A percentile compares a stretch with the other conserved stretches of the same genome.
Evolutionary conservation across 345 rosid genomes (phyloP).

Genomic region (Hypericum perforatum): DNA sequence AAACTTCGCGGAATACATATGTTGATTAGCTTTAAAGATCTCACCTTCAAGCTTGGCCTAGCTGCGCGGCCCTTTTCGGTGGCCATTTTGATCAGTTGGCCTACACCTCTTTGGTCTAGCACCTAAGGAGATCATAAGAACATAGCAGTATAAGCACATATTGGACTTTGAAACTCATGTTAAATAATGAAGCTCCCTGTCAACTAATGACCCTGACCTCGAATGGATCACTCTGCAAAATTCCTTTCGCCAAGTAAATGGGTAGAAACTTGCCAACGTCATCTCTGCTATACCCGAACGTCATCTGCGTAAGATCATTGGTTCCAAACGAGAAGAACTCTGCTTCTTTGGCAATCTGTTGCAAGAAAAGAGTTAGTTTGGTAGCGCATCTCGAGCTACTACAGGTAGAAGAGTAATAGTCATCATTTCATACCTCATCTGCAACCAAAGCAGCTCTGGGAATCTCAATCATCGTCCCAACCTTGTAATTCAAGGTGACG

Average conservation of each 20-base stretch:
- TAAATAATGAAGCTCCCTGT: too few relatives aligned
- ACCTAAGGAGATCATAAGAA: slow-evolving; percentile 33
- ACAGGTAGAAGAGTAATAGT: not conserved
- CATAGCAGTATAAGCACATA: slow-evolving; percentile 1
- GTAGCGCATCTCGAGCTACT: too few relatives aligned
- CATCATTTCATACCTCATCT: slow-evolving; percentile 52
- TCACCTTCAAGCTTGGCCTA: slow-evolving; percentile 73
- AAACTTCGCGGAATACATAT: too few relatives aligned
- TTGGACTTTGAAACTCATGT: not conserved
- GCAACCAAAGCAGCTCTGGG: slow-evolving; percentile 92
- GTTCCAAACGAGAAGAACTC: slow-evolving; percentile 97
- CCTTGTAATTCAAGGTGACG: slow-evolving; percentile 49
- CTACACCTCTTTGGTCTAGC: slow-evolving; percentile 85
- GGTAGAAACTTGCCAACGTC: slow-evolving; percentile 92
- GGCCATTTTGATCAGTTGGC: slow-evolving; percentile 78
- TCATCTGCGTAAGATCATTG: slow-evolving; percentile 92
- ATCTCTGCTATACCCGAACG: slow-evolving; percentile 88
- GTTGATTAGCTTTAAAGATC: not conserved
- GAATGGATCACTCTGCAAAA: slow-evolving; percentile 72
- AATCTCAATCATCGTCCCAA: slow-evolving; percentile 97
- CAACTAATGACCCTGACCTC: slow-evolving; percentile 45
- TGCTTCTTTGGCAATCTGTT: slow-evolving; percentile 73
- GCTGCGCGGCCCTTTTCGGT: slow-evolving; percentile 75
- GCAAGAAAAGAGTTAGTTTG: too few relatives aligned
- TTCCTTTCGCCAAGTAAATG: slow-evolving; percentile 60